Percentiles rank a stretch among this genome's conserved stretches.
Conservation (phyloP, 371 early-diverging fungal species). For the Rhizopus arrhizus region DNA sequence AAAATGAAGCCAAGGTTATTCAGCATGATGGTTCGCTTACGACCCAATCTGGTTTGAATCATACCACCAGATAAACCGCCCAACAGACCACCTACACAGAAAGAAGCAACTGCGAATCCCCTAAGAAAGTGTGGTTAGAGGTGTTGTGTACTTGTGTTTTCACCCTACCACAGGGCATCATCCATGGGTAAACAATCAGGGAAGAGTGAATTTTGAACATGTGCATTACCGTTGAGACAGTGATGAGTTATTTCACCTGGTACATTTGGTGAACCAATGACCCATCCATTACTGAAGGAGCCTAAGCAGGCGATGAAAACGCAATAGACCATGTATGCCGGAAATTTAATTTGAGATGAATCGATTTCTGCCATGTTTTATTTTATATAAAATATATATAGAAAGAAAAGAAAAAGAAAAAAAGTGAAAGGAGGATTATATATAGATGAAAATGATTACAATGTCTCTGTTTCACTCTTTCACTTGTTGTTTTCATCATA, state of each 20-base stretch:
- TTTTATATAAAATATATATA: no score
- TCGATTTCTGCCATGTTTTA: no score
- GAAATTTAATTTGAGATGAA: conserved; percentile 33
- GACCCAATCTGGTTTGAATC: conserved; percentile 63
- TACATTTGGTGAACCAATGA: conserved; percentile 53
- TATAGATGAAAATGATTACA: no score
- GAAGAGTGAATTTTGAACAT: conserved; percentile 14
- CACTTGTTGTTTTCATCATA: no score
- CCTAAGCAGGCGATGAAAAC: conserved; percentile 42
- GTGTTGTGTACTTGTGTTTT: conserved; percentile 31
- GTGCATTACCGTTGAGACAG: conserved; percentile 24
- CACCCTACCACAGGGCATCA: conserved; percentile 44
- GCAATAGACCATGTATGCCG: conserved; percentile 46
- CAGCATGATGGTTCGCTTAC: conserved; percentile 62
- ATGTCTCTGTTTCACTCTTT: no score
- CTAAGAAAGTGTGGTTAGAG: conserved; percentile 21
- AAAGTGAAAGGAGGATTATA: no score
- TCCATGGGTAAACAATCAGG: conserved; percentile 43
- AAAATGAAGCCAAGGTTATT: conserved; percentile 65
- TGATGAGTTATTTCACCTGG: conserved; percentile 39
- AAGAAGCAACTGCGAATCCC: conserved; percentile 68
- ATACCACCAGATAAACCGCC: conserved; percentile 69
- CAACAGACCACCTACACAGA: conserved; percentile 71
- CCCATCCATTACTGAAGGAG: conserved; percentile 49
- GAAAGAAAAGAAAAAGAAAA: no score